These are phyloP conservation scores for Cladosporium velox DNA, from an alignment of 2,329 filamentous ascomycete genomes.

Conservation along the genomic window DNA sequence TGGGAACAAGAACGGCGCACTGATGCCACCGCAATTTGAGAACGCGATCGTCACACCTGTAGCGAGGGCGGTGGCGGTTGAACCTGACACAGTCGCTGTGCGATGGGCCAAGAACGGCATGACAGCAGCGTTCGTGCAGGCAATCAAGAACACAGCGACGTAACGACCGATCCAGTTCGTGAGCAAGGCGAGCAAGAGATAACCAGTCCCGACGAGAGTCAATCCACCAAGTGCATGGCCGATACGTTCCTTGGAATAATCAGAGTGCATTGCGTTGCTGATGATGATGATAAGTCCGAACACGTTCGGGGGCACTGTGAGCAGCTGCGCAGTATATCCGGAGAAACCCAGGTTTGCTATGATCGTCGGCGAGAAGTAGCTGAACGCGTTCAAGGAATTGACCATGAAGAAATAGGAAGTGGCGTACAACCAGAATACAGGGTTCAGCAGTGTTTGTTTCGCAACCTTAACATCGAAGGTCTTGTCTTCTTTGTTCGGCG, in stretches of 20 bases:
- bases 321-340: conserved; percentile 43
- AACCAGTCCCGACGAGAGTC: conserved; percentile 21
- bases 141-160: conserved; percentile 24
- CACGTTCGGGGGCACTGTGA: conserved; percentile 47
- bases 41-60: conserved; percentile 24
- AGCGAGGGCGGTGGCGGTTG: conserved; percentile 23
- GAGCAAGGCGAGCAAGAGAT: conserved; percentile 22
- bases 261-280: conserved; percentile 21
- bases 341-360: conserved; percentile 47
- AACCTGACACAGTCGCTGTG: conserved; percentile 22
- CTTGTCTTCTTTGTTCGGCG: conserved; percentile 24
- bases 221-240: conserved; percentile 20
- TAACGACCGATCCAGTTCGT: conserved; percentile 24
- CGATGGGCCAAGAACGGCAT: conserved; percentile 25
- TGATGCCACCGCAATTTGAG: conserved; percentile 25
- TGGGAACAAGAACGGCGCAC: conserved; percentile 24
- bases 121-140: conserved; percentile 24
- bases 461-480: conserved; percentile 38
- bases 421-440: conserved; percentile 48
- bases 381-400: conserved; percentile 56
- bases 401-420: conserved; percentile 38
- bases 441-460: conserved; percentile 47
- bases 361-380: conserved; percentile 59
- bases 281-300: conserved; percentile 27
- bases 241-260: conserved; percentile 23